Evolutionary conservation across 2,329 filamentous ascomycete genomes (phyloP).

Genomic region (Mollisiaceae sp.): DNA sequence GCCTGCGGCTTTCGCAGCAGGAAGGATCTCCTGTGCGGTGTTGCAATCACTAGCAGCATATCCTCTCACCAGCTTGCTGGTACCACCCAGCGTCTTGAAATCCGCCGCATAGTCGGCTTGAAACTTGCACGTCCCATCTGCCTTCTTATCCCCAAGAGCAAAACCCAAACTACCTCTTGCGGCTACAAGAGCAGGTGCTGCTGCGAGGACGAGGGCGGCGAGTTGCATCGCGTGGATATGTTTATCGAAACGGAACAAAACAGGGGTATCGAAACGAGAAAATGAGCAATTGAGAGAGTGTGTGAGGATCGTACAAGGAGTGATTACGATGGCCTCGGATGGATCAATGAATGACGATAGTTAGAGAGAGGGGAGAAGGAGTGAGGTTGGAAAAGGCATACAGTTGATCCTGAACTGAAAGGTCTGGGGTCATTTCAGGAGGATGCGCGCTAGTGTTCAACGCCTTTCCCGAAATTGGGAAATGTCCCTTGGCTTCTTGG

Average conservation of each 20-base stretch:
- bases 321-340: conserved; percentile 26
- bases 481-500: conserved; percentile 11
- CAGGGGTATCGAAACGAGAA: conserved; percentile 20
- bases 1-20: conserved; percentile 66
- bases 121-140: conserved; percentile 66
- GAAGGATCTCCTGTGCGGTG: conserved; percentile 64
- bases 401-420: conserved; percentile 2
- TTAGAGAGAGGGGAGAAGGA: conserved; percentile 12
- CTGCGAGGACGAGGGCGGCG: conserved; percentile 33
- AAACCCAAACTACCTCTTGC: conserved; percentile 66
- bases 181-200: conserved; percentile 53
- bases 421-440: conserved; percentile 5
- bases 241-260: background rate
- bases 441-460: conserved; percentile 12
- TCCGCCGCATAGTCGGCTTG: conserved; percentile 67
- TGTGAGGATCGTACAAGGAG: conserved; percentile 27
- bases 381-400: background rate
- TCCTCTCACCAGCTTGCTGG: conserved; percentile 63
- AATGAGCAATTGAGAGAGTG: conserved; percentile 12
- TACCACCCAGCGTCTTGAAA: conserved; percentile 62
- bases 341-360: conserved; percentile 15
- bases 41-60: conserved; percentile 73
- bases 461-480: conserved; percentile 12
- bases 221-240: conserved; percentile 22
- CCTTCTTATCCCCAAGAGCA: conserved; percentile 67